A percentile compares a stretch with the other conserved stretches of the same genome.
These are phyloP conservation scores for Plasmodium ovale DNA, from an alignment of 169 alveolate species.

Conservation along the genomic window DNA sequence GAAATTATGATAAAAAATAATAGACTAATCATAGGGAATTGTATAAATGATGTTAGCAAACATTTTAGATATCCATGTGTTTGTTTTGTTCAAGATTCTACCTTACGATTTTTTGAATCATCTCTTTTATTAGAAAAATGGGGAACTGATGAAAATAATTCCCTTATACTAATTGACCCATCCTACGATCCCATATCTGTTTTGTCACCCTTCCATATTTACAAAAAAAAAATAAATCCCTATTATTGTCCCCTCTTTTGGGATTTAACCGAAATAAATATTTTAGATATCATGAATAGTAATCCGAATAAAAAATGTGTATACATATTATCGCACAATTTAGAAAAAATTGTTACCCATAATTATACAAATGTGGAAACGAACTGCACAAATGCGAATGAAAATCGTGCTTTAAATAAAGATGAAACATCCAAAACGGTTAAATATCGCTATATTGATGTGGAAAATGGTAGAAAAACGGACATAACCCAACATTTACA, in stretches of 20 bases:
- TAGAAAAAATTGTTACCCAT: neutral
- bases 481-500: neutral
- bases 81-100: slow-evolving; percentile 68
- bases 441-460: neutral
- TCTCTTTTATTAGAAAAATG: slow-evolving; percentile 54
- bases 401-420: neutral
- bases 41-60: slow-evolving; percentile 33
- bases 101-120: slow-evolving; percentile 66
- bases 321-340: slow-evolving; percentile 15
- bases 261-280: slow-evolving; percentile 38
- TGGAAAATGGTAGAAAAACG: neutral
- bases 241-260: slow-evolving; percentile 58
- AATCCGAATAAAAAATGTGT: slow-evolving; percentile 32
- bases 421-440: neutral
- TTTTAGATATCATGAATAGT: slow-evolving; percentile 25
- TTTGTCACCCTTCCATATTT: slow-evolving; percentile 39
- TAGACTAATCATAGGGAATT: slow-evolving; percentile 58
- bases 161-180: slow-evolving; percentile 49
- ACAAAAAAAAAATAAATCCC: slow-evolving; percentile 26
- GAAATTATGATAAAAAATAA: slow-evolving; percentile 69
- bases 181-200: slow-evolving; percentile 49
- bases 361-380: neutral
- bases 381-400: neutral
- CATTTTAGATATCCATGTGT: slow-evolving; percentile 73
- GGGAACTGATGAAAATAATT: slow-evolving; percentile 48